Base-by-base conservation (phyloP, 202 grass and related monocot species). In the Setaria viridis region DNA sequence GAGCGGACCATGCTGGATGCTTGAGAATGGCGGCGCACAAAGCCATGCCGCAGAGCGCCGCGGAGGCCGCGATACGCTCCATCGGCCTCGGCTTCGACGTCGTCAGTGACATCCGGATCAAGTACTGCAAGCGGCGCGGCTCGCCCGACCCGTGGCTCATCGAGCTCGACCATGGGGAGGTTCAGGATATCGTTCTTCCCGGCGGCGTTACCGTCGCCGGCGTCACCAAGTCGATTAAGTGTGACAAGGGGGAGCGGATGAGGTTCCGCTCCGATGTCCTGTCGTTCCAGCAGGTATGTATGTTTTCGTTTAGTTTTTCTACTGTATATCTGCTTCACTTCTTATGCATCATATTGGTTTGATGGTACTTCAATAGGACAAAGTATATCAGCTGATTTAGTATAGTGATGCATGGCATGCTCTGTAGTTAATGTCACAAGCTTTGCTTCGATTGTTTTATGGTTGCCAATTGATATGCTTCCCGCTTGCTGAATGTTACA, bases 81-180 rank as follows among this genome's bases (percentile, higher is more conserved):
- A 92, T 99, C 14, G 96, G 93, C 19, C 77, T 99, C 53, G 96
- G 96, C 64, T 99, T 96, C 48, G 96, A 99, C 67, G 69, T 99
- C 34, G 82, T 87, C 4, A 86, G 29, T 17, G 96, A 99, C 87
- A 57, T 94, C 67, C 88, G 91, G 20, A 88, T 99, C 79, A 99
- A 96, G 84, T 89, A 53, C 67, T 96, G 96, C 90, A 94, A 94
- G 82, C 89, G 88, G 76, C 88, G 76, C n/a, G 45, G 55, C 37
- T 56, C 15, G 14, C 25, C 88, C 6, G 91, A 97, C 74, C 89
- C 95, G 9, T 87, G 65, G 34, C 88, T 99, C 82, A 94, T 99
- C 50, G 91, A 96, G 63, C 85, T 99, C 20, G 88, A 91, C 62
- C 89, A 76, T 54, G 78, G 77, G 0, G 72, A 89, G 49, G 43